Conservation (phyloP, 495 filamentous ascomycete species). For the Lasiosphaeria ovina region DNA sequence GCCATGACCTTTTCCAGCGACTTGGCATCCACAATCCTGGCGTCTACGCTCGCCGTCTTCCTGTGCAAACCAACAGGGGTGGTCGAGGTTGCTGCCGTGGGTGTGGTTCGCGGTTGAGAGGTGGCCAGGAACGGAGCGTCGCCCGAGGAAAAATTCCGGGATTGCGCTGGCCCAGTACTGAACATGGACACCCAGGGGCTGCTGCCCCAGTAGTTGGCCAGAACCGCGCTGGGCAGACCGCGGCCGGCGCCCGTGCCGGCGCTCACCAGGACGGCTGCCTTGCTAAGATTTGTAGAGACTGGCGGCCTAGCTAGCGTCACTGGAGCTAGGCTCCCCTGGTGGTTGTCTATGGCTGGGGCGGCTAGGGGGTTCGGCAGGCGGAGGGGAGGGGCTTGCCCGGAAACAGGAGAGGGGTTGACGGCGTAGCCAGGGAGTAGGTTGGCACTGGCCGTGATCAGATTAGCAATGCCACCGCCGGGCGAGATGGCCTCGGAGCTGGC, state of each 20-base stretch:
- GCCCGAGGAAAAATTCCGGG: slow-evolving; percentile 18
- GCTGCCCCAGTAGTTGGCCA: slow-evolving; percentile 92
- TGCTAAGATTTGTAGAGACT: slow-evolving; percentile 82
- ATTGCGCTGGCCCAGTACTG: slow-evolving; percentile 36
- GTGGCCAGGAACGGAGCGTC: slow-evolving; percentile 51
- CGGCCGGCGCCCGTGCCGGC: slow-evolving; percentile 65
- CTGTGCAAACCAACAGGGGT: slow-evolving; percentile 52
- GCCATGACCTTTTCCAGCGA: slow-evolving; percentile 36
- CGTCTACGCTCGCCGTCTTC: slow-evolving; percentile 78
- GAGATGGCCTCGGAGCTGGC: slow-evolving; percentile 36
- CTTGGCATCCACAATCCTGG: slow-evolving; percentile 43
- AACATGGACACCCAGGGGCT: slow-evolving; percentile 79
- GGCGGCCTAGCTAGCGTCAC: slow-evolving; percentile 81
- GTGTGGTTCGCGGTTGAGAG: slow-evolving; percentile 34
- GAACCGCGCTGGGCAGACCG: slow-evolving; percentile 73
- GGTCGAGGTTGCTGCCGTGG: slow-evolving; percentile 31
- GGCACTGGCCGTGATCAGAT: slow-evolving; percentile 82
- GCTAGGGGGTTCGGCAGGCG: slow-evolving; percentile 20
- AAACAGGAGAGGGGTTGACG: slow-evolving; percentile 28
- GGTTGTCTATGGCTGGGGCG: slow-evolving; percentile 30
- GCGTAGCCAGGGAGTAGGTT: slow-evolving; percentile 64
- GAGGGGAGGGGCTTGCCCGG: slow-evolving; percentile 21
- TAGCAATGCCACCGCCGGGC: slow-evolving; percentile 70
- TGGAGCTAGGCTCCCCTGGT: slow-evolving; percentile 71
- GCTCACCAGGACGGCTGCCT: slow-evolving; percentile 76